Base-by-base conservation (phyloP, 2,329 filamentous ascomycete species). In the Trichophyton schoenleinii region DNA sequence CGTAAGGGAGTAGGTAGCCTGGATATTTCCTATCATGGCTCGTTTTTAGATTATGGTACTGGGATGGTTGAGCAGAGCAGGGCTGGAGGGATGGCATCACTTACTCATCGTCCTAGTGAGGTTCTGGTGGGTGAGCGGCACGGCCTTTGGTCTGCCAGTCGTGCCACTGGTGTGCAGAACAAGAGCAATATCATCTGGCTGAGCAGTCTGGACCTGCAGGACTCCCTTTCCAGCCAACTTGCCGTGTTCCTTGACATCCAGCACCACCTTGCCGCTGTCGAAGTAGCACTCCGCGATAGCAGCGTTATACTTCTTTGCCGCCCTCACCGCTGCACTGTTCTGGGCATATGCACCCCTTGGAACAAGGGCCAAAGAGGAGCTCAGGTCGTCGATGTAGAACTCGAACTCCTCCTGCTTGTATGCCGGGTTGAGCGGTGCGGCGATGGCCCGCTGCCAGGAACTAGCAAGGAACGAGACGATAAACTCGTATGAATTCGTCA, bases 401-500 rank as follows among this genome's bases (percentile, higher is more conserved):
- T 94, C 89, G 72, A 92, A 94, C 73, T 95, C 89, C 62, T 86
- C 86, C 74, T 94, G 88, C 77, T 91, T 95, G 79, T 95, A 95
- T 52, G 86, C 87, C 46, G 89, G 85, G 73, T 95, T 95, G 66
- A 95, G 78, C n/a, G 89, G 90, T 2, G 90, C 90, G 6, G 89
- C 89, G 67, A 94, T 87, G 34, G 80, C 88, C 68, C 90, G 83
- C 77, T 94, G 89, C 84, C 87, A 90, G n/a, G 88, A 84, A 18
- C 85, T 82, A n/a, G 89, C 89, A 52, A 95, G 81, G 75, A 95
- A 95, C 1, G 89, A 85, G 61, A 94, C 85, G 70, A 95, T 88
- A 75, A 95, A 94, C 73, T 91, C 88, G 74, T 90, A 91, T 60
- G 87, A 90, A 77, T 95, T 95, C 63, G 87, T 83, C 18, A 91